phyloP scores from a whole-genome alignment of 331 rosid genomes.

The Prunus yedoensis region DNA sequence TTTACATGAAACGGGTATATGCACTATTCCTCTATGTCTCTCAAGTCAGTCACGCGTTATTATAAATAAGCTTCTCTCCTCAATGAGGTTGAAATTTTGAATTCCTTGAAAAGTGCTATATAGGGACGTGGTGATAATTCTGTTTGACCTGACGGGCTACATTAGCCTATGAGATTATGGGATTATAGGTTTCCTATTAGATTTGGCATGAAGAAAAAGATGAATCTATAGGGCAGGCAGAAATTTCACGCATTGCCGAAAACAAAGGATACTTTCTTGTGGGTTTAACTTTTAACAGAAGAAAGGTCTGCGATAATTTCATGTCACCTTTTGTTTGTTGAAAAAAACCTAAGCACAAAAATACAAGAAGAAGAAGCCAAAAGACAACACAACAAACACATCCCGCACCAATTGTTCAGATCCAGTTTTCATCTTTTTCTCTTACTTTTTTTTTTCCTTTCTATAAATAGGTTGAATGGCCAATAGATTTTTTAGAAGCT shows the following conservation, averaged over 20 bases:
- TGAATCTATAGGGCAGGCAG: not conserved
- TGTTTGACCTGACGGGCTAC: too few relatives aligned
- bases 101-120: too few relatives aligned
- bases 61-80: too few relatives aligned
- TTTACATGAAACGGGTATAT: too few relatives aligned
- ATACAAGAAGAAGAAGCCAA: constrained; percentile 8
- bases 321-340: not conserved
- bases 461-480: constrained; percentile 12
- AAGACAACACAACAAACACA: not conserved
- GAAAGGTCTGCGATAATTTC: not conserved
- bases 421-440: not conserved
- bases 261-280: not conserved
- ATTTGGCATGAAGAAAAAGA: too few relatives aligned
- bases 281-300: not conserved
- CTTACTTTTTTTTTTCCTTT: not conserved
- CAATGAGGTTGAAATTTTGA: too few relatives aligned
- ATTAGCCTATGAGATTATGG: too few relatives aligned
- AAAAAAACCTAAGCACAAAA: not conserved
- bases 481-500: not conserved
- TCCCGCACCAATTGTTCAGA: constrained; percentile 7
- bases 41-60: too few relatives aligned
- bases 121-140: too few relatives aligned
- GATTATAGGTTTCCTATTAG: not conserved
- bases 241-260: constrained; percentile 1
- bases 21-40: too few relatives aligned